phyloP scores from a whole-genome alignment of 2,329 filamentous ascomycete species.

The Dryadomyces quercivorus region DNA sequence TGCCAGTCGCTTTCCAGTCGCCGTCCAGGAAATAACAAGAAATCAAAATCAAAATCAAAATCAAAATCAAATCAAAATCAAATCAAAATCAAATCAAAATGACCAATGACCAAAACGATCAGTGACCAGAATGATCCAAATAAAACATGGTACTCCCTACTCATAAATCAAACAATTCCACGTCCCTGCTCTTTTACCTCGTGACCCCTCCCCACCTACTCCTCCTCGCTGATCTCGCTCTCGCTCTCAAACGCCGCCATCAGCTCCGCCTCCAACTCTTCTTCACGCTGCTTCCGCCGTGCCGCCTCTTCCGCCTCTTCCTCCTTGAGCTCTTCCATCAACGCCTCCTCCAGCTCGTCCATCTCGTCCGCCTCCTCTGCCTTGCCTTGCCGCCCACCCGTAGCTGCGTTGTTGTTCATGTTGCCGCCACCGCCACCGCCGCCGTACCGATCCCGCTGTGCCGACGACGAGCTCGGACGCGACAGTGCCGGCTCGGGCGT shows the following conservation, averaged over 20 bases:
- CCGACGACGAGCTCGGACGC: neutral
- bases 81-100: neutral
- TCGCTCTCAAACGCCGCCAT: conserved; percentile 48
- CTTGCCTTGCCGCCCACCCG: neutral
- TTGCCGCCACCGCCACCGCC: neutral
- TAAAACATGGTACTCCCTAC: neutral
- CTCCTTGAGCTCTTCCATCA: conserved; percentile 8
- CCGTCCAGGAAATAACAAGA: neutral
- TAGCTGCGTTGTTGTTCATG: neutral
- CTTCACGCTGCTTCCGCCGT: conserved; percentile 45
- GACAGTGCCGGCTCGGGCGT: neutral
- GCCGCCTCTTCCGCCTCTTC: conserved; percentile 22
- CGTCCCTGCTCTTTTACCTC: neutral
- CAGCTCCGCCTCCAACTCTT: conserved; percentile 33
- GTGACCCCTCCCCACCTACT: conserved; percentile 23
- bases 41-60: neutral
- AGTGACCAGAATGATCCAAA: neutral
- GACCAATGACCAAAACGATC: neutral
- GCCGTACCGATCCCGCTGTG: neutral
- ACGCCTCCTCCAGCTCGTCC: conserved; percentile 9
- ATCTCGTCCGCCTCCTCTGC: conserved; percentile 15
- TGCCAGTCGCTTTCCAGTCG: no score
- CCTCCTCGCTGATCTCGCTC: conserved; percentile 56
- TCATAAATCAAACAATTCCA: neutral
- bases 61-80: neutral